Conservation (phyloP, 306 rosid species). For the Prunus padus region DNA sequence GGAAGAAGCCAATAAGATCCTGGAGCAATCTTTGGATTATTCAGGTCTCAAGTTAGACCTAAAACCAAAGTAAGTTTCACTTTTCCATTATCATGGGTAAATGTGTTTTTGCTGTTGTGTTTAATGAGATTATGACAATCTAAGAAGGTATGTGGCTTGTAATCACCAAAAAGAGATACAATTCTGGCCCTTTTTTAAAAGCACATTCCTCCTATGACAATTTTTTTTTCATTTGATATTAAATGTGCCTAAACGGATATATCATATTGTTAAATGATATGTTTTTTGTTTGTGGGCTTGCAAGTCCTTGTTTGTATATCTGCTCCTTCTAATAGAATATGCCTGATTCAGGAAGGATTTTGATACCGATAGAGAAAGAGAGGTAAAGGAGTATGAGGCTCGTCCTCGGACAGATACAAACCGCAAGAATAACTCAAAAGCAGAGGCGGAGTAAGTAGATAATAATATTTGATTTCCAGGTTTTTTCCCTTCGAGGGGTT, state of each 20-base stretch:
- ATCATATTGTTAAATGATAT: background rate
- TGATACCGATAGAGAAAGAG: constrained; percentile 66
- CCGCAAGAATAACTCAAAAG: constrained; percentile 37
- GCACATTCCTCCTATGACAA: background rate
- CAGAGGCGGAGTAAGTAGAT: constrained; percentile 51
- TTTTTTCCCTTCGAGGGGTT: background rate
- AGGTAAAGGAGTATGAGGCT: constrained; percentile 48
- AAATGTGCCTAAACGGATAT: background rate
- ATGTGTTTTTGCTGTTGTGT: background rate
- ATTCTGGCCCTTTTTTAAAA: background rate
- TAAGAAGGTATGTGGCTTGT: background rate
- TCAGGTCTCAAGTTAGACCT: constrained; percentile 63
- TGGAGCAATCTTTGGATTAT: constrained; percentile 48
- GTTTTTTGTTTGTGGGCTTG: background rate
- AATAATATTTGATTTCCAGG: background rate
- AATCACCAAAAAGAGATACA: background rate
- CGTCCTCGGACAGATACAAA: constrained; percentile 32
- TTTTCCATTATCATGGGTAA: background rate
- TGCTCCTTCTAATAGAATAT: background rate
- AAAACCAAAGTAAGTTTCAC: constrained; percentile 64
- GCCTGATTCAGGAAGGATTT: constrained; percentile 65
- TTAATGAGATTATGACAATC: background rate
- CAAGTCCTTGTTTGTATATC: background rate
- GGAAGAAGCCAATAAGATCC: constrained; percentile 55
- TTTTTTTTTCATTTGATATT: background rate